Base-by-base conservation (phyloP, 1,139 yeast genomes). In the Nakaseomyces delphensis region DNA sequence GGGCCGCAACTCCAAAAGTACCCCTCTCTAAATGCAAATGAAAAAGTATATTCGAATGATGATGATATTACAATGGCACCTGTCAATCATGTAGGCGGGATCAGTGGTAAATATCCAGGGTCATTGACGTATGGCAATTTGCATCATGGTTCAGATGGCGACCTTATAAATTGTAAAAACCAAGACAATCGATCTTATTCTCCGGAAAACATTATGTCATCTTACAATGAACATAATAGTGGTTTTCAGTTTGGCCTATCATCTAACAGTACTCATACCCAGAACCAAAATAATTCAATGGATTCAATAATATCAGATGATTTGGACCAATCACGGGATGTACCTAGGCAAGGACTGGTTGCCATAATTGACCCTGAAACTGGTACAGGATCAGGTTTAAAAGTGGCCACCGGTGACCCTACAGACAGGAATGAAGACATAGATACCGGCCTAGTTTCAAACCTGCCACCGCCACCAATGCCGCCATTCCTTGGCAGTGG, bases 391-490 rank as follows among this genome's bases (percentile, higher is more conserved):
- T 5, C n/a, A 25, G 28, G 24, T 21, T 6, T 21, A 6, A 9
- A 9, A 21, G n/a, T n/a, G n/a, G n/a, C n/a, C n/a, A n/a, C n/a
- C n/a, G n/a, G n/a, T n/a, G n/a, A n/a, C n/a, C n/a, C n/a, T n/a
- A n/a, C n/a, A n/a, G n/a, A 21, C 24, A 21, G 24, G 24, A 21
- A 21, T 9, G 6, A 21, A 9, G 9, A 21, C 24, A 21, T n/a
- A n/a, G n/a, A n/a, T n/a, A n/a, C n/a, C n/a, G n/a, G n/a, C n/a
- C n/a, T n/a, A n/a, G n/a, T 25, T 25, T 14, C 37, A 4, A 14
- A 15, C 21, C 27, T 33, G n/a, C 44, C 48, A 20, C 47, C 47
- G 16, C 48, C 47, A 13, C 43, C 48, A 9, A 31, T 45, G 20
- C 45, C 48, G 5, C n/a, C 28, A 3, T 35, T 41, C 9, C 21